Percentiles rank a stretch among this genome's conserved stretches.
Evolutionary conservation across 495 filamentous ascomycete species (phyloP).

Genomic region (Talaromyces nanjingensis): DNA sequence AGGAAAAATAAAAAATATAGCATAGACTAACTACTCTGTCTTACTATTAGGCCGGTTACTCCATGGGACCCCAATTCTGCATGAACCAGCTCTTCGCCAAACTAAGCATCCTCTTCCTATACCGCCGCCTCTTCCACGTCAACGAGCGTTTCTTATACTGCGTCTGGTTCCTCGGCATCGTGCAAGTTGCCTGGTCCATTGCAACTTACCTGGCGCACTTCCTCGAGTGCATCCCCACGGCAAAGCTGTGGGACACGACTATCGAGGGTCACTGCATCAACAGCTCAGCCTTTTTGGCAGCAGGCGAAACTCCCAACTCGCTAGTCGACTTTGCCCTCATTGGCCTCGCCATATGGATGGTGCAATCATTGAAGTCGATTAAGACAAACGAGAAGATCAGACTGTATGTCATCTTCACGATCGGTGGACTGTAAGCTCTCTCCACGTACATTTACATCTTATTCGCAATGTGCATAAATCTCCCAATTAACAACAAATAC

Average conservation of each 20-base stretch:
- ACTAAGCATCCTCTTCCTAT: constrained; percentile 10
- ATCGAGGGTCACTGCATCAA: constrained; percentile 6
- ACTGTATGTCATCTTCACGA: constrained; percentile 3
- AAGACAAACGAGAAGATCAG: not conserved
- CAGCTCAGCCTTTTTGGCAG: not conserved
- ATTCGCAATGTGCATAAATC: not conserved
- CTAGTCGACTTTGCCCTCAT: constrained; percentile 7
- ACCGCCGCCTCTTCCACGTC: constrained; percentile 6
- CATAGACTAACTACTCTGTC: not conserved
- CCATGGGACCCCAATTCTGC: constrained; percentile 8
- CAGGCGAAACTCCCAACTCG: constrained; percentile 5
- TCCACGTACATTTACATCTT: too few relatives aligned
- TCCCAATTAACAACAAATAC: not conserved
- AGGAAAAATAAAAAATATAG: not conserved
- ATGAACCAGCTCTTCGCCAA: constrained; percentile 8
- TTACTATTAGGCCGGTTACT: not conserved
- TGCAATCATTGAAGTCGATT: not conserved
- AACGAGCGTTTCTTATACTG: constrained; percentile 5
- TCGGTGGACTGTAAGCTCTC: constrained; percentile 1
- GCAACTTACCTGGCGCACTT: constrained; percentile 2
- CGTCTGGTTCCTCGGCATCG: constrained; percentile 2
- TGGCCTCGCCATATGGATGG: constrained; percentile 8
- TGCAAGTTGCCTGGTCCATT: constrained; percentile 4
- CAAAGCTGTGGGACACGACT: not conserved
- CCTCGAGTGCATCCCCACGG: constrained; percentile 4